These are phyloP conservation scores for Erythrophleum fordii DNA, from an alignment of 306 rosid species.

Conservation along the genomic window DNA sequence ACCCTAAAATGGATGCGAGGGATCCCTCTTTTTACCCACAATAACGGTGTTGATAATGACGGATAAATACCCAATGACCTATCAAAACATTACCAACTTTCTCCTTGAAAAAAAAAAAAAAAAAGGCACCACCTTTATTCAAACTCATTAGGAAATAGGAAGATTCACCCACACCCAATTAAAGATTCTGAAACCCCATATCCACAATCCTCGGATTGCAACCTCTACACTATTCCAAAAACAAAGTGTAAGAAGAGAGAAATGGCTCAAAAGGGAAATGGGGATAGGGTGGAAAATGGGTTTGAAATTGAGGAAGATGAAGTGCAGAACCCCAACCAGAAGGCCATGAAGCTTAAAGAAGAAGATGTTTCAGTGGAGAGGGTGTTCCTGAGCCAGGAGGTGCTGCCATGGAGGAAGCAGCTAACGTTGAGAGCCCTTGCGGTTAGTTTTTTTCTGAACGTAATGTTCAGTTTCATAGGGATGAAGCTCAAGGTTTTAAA, in stretches of 20 bases:
- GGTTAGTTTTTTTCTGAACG: slow-evolving; percentile 52
- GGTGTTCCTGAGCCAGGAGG: slow-evolving; percentile 44
- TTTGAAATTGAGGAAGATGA: slow-evolving; percentile 19
- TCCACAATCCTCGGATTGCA: background rate
- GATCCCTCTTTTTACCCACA: no score
- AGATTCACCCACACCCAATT: no score
- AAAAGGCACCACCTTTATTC: no score
- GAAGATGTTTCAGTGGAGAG: slow-evolving; percentile 55
- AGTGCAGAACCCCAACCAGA: background rate
- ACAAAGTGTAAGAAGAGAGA: background rate
- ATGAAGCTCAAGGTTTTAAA: no score
- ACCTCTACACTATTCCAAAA: background rate
- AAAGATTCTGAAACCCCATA: background rate
- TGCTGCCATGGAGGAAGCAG: slow-evolving; percentile 60
- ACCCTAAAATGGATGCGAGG: background rate
- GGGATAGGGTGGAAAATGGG: background rate
- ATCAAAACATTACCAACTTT: background rate
- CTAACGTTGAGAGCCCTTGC: slow-evolving; percentile 58
- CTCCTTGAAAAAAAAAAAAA: no score
- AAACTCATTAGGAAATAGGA: no score
- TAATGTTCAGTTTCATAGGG: slow-evolving; percentile 55
- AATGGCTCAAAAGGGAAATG: slow-evolving; percentile 39
- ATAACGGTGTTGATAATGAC: no score
- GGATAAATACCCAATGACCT: background rate
- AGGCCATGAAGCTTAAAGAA: background rate